Evolutionary conservation across 805 yeast species (phyloP), one percentile per base, ranked within the genome.

Genomic region (Kockiozyma suomiensis): DNA sequence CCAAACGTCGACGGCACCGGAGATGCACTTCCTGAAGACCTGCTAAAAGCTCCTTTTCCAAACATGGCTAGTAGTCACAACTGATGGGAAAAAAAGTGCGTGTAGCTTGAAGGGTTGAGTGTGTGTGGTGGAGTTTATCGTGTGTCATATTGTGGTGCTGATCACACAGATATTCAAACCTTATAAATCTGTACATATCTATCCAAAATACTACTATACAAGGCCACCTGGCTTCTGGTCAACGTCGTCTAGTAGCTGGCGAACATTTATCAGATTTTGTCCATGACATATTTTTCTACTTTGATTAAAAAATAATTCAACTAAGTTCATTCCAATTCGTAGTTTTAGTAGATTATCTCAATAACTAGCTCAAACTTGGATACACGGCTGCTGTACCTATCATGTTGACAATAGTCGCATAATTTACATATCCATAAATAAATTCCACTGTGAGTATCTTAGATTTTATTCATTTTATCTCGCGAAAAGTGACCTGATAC

Each of bases 1-100:
- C 64, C 64, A 40, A 56, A 54, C 10, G 46, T 13, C 28, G 45
- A 28, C 33, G 49, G 40, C 7, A 47, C 32, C 19, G 51, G 45
- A 17, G 58, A 33, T 13, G 49, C 12, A 23, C 25, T 26, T 3
- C 42, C 40, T 1, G 58, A 37, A 12, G 42, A 23, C n/a, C 54
- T 33, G 37, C 54, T 21, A 28, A 54, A 54, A 4, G 58, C 48
- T 26, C 41, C 25, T 47, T 38, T 35, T 19, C 33, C 28, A 35
- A 53, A 53, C 57, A 53, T 53, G 32, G 33, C 35, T 50, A 13
- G 23, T n/a, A n/a, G n/a, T 17, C 28, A 32, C 48, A 21, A 23
- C 28, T 30, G 30, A 42, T 23, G 42, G 19, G 19, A 7, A 8
- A 2, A 4, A 10, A 15, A 17, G 21, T 38, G 4, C 17, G 42